Conservation (phyloP, 352 stramenopile species). For the Phytophthora pini region DNA sequence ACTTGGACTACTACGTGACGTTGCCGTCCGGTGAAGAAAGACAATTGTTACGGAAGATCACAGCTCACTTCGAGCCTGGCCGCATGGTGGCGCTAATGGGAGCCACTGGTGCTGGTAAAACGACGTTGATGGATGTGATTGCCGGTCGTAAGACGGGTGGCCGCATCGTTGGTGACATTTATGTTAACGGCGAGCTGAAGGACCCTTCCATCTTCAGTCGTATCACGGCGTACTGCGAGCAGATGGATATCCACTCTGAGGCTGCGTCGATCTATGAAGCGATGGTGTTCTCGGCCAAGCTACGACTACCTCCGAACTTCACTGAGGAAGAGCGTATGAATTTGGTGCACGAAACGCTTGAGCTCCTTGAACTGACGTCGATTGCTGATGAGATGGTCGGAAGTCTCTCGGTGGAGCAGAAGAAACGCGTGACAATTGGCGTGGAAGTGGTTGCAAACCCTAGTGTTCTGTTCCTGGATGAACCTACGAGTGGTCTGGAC, state of each 20-base stretch:
- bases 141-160: conserved; percentile 60
- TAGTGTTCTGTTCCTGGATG: conserved; percentile 95
- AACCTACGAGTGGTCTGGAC: conserved; percentile 92
- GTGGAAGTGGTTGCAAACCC: conserved; percentile 94
- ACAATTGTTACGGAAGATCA: conserved; percentile 44
- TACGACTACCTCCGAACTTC: conserved; percentile 69
- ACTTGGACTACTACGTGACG: conserved; percentile 60
- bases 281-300: conserved; percentile 84
- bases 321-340: conserved; percentile 46
- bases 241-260: conserved; percentile 43
- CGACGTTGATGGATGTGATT: conserved; percentile 65
- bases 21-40: conserved; percentile 54
- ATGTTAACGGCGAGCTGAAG: conserved; percentile 89
- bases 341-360: conserved; percentile 47
- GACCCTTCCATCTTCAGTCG: conserved; percentile 77
- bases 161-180: conserved; percentile 80
- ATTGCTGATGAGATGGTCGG: conserved; percentile 54
- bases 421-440: conserved; percentile 94
- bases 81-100: conserved; percentile 52
- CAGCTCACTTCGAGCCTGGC: conserved; percentile 46
- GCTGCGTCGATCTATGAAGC: conserved; percentile 84
- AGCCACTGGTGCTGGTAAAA: conserved; percentile 60
- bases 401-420: conserved; percentile 86
- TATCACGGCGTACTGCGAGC: conserved; percentile 65
- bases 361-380: too few species aligned